phyloP scores from a whole-genome alignment of 78 protist species.

The Dictyostelium capitatum region DNA sequence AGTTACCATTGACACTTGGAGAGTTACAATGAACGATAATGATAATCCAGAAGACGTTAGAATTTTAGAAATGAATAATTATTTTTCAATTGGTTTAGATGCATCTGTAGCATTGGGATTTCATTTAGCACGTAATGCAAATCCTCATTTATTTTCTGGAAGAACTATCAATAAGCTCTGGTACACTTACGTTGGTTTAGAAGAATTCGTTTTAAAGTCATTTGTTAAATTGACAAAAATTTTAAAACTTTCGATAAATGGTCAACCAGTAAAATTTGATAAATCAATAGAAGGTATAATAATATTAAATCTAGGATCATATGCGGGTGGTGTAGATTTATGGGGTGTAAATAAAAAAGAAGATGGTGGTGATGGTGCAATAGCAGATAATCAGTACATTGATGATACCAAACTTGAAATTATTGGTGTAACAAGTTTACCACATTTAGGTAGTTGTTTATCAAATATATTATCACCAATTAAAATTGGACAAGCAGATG shows the following conservation, averaged over 20 bases:
- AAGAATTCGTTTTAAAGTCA: constrained; percentile 52
- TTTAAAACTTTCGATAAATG: constrained; percentile 18
- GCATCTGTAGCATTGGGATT: constrained; percentile 84
- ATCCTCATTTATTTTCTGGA: constrained; percentile 79
- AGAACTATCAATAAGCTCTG: constrained; percentile 70
- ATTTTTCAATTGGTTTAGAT: constrained; percentile 91
- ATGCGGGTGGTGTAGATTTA: constrained; percentile 64
- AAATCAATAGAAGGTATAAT: constrained; percentile 46
- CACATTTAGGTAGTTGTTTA: constrained; percentile 45
- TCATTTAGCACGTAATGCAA: constrained; percentile 75
- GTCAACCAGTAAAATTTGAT: constrained; percentile 4
- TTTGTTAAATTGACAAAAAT: constrained; percentile 3
- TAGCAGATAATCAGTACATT: constrained; percentile 24
- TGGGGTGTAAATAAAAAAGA: constrained; percentile 37
- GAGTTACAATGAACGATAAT: not conserved
- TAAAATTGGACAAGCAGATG: constrained; percentile 60
- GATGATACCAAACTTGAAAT: constrained; percentile 71
- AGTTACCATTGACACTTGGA: constrained; percentile 68
- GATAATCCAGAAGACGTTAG: not conserved
- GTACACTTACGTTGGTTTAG: constrained; percentile 80
- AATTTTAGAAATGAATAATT: constrained; percentile 80
- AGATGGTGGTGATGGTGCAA: not conserved
- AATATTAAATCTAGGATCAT: constrained; percentile 39
- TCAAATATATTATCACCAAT: constrained; percentile 32
- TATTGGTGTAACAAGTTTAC: constrained; percentile 71